Percentiles rank a stretch among this genome's conserved stretches.
These are phyloP conservation scores for Aeminium ludgeri DNA, from an alignment of 495 filamentous ascomycete genomes.

Conservation along the genomic window DNA sequence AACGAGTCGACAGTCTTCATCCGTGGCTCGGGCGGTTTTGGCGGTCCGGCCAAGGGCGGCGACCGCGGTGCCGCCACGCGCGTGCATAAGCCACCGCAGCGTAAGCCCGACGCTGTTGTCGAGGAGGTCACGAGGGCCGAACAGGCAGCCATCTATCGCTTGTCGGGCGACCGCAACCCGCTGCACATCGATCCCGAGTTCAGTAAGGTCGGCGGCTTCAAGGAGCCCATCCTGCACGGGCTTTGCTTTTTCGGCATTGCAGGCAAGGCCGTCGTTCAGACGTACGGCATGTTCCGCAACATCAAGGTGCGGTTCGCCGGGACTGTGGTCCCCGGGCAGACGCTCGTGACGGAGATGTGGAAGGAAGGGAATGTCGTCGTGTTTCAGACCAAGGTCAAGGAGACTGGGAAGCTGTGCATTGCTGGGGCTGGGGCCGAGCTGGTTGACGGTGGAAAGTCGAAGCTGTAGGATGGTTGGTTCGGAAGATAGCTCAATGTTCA, in stretches of 20 bases:
- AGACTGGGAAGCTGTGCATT: conserved; percentile 92
- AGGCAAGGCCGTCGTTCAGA: conserved; percentile 75
- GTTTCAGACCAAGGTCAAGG: conserved; percentile 87
- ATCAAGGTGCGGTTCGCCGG: conserved; percentile 95
- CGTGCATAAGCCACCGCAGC: conserved; percentile 58
- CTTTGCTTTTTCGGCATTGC: conserved; percentile 89
- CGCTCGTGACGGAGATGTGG: conserved; percentile 94
- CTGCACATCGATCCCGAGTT: conserved; percentile 92
- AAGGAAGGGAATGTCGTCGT: conserved; percentile 76
- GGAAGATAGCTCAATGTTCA: too few species aligned
- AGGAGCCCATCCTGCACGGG: conserved; percentile 85
- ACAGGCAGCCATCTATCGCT: conserved; percentile 87
- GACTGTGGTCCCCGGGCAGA: conserved; percentile 83
- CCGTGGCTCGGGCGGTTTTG: conserved; percentile 83
- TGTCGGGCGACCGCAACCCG: conserved; percentile 86
- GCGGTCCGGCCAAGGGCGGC: conserved; percentile 60
- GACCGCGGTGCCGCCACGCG: conserved; percentile 66
- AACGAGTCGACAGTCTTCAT: conserved; percentile 89
- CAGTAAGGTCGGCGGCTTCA: conserved; percentile 89
- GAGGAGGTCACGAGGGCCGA: conserved; percentile 86
- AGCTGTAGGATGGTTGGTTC: conserved; percentile 33
- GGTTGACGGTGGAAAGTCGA: conserved; percentile 34
- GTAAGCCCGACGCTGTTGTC: conserved; percentile 60
- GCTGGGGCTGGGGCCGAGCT: conserved; percentile 77
- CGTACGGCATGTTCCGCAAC: conserved; percentile 73